Evolutionary conservation across 2,329 filamentous ascomycete species (phyloP).

Genomic region (Pezicula radicicola): DNA sequence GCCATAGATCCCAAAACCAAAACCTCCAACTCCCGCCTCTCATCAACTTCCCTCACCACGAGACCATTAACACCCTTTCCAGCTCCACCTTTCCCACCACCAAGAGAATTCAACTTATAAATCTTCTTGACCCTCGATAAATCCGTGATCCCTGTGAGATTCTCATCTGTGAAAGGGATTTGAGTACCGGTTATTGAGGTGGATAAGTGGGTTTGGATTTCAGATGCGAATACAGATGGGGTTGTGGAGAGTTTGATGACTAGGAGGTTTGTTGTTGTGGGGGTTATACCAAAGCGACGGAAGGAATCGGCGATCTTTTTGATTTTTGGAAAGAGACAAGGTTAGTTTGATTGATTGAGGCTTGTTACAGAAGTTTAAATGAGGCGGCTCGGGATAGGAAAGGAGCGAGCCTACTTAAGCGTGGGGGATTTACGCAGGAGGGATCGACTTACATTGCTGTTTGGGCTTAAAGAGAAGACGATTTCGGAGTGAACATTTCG

Average conservation of each 20-base stretch:
- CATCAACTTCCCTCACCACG: conserved; percentile 34
- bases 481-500: conserved; percentile 55
- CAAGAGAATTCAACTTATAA: conserved; percentile 70
- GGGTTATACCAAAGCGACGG: conserved; percentile 77
- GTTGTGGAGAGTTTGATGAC: conserved; percentile 72
- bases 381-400: neutral
- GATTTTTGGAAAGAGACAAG: neutral
- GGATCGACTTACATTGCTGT: conserved; percentile 45
- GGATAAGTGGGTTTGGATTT: conserved; percentile 57
- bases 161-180: conserved; percentile 58
- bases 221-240: conserved; percentile 41
- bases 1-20: conserved; percentile 76
- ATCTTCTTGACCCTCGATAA: conserved; percentile 72
- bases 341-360: neutral
- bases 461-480: conserved; percentile 51
- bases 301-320: conserved; percentile 86
- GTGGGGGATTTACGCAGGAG: neutral
- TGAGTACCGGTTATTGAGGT: conserved; percentile 59
- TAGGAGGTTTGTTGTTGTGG: conserved; percentile 69
- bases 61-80: conserved; percentile 11
- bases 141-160: conserved; percentile 59
- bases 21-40: conserved; percentile 59
- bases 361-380: neutral
- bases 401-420: neutral
- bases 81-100: conserved; percentile 5